phyloP scores from a whole-genome alignment of 148 eudicot species.

The Nyssa sinensis region DNA sequence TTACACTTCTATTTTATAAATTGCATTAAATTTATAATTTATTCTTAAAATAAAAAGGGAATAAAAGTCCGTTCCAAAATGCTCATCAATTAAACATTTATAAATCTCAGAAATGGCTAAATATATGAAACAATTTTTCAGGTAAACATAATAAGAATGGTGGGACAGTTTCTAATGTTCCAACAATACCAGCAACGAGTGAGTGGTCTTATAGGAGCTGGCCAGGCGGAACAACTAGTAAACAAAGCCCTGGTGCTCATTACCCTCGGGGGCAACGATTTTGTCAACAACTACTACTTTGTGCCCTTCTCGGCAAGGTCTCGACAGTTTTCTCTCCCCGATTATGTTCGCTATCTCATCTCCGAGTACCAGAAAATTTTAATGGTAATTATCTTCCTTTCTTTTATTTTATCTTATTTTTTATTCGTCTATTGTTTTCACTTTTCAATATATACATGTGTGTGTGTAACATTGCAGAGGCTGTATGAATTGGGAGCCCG shows the following conservation, averaged over 20 bases:
- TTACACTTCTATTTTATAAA: too few relatives aligned
- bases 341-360: constrained; percentile 40
- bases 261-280: constrained; percentile 66
- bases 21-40: too few relatives aligned
- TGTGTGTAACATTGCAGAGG: constrained; percentile 24
- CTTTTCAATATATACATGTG: too few relatives aligned
- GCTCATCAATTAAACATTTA: too few relatives aligned
- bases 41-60: too few relatives aligned
- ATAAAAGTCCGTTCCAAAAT: too few relatives aligned
- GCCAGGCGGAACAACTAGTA: constrained; percentile 32
- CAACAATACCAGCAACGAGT: constrained; percentile 45
- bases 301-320: constrained; percentile 51
- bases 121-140: too few relatives aligned
- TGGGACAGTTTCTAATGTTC: constrained; percentile 39
- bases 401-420: background rate
- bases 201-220: constrained; percentile 35
- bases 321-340: constrained; percentile 39
- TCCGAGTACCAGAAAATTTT: constrained; percentile 51
- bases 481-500: constrained; percentile 48
- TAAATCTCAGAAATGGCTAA: too few relatives aligned
- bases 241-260: constrained; percentile 51
- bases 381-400: constrained; percentile 21
- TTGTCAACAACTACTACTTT: constrained; percentile 58
- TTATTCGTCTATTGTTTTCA: background rate
- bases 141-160: constrained; percentile 53